Conservation (phyloP, 2,329 filamentous ascomycete genomes). For the Ramularia collo-cygni region DNA sequence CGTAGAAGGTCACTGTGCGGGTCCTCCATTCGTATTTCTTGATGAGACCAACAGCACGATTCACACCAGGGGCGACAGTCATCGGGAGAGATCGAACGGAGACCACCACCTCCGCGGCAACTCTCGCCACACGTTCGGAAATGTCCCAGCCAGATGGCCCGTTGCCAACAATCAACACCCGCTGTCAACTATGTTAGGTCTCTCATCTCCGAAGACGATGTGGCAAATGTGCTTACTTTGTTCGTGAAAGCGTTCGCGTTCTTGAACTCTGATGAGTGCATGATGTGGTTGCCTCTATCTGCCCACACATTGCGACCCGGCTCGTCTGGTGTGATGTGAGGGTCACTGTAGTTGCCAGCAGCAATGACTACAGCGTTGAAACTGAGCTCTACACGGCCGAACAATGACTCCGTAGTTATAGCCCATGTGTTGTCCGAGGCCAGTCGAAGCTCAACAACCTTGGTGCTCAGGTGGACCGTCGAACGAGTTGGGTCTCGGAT, state of each 20-base stretch:
- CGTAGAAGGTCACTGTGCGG: slow-evolving; percentile 3
- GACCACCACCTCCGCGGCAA: slow-evolving; percentile 2
- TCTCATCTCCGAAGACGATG: too few species aligned
- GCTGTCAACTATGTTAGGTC: slow-evolving; percentile 4
- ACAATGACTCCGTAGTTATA: background rate
- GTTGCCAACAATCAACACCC: slow-evolving; percentile 12
- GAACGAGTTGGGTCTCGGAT: too few species aligned
- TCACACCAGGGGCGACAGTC: background rate
- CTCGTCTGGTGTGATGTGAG: slow-evolving; percentile 2
- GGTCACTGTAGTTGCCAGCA: slow-evolving; percentile 7
- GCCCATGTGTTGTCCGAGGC: too few species aligned
- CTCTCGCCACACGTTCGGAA: slow-evolving; percentile 1
- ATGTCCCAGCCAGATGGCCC: slow-evolving; percentile 12
- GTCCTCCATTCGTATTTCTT: slow-evolving; percentile 2
- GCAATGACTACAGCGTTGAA: slow-evolving; percentile 8
- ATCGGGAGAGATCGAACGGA: background rate
- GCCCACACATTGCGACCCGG: slow-evolving; percentile 3
- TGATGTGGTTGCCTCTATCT: background rate
- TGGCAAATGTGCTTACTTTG: slow-evolving; percentile 6
- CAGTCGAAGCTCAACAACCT: too few species aligned
- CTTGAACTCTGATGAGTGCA: slow-evolving; percentile 5
- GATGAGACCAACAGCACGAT: background rate
- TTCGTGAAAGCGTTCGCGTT: background rate
- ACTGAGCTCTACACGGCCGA: background rate
- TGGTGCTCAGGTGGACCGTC: too few species aligned